Conservation (phyloP, 306 rosid species). For the Myrica gale region DNA sequence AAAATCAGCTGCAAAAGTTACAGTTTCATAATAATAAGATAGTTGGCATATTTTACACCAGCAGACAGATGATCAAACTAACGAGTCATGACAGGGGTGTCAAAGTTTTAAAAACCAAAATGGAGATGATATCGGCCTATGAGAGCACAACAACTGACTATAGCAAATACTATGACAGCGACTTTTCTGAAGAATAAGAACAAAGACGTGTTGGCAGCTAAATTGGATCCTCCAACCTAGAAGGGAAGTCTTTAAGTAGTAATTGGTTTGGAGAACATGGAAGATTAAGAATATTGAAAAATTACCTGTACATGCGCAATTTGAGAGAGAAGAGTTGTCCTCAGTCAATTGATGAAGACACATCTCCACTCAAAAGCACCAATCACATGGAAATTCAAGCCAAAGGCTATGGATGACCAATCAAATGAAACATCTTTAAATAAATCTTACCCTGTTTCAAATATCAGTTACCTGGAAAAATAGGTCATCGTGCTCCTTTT, state of each 20-base stretch:
- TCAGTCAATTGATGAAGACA: neutral
- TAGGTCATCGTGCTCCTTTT: conserved; percentile 62
- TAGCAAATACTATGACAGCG: no score
- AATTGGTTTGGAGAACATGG: neutral
- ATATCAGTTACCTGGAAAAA: no score
- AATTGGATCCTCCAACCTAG: neutral
- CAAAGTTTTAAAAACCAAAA: neutral
- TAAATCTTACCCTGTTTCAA: no score
- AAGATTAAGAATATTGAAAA: neutral
- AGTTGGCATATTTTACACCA: neutral
- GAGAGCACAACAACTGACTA: neutral
- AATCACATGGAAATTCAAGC: neutral
- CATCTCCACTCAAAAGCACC: neutral
- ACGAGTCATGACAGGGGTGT: neutral
- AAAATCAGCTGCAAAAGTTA: conserved; percentile 63
- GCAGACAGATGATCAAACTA: conserved; percentile 2
- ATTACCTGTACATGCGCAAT: neutral
- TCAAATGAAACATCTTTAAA: no score
- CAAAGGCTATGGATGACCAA: neutral
- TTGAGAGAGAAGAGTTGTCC: neutral
- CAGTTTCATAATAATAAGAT: conserved; percentile 5
- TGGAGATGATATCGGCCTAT: neutral
- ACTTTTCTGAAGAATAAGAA: no score
- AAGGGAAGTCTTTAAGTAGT: neutral
- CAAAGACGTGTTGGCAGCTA: neutral